Conservation (phyloP, 768 basidiomycete species). For the Tricholoma flavovirens region DNA sequence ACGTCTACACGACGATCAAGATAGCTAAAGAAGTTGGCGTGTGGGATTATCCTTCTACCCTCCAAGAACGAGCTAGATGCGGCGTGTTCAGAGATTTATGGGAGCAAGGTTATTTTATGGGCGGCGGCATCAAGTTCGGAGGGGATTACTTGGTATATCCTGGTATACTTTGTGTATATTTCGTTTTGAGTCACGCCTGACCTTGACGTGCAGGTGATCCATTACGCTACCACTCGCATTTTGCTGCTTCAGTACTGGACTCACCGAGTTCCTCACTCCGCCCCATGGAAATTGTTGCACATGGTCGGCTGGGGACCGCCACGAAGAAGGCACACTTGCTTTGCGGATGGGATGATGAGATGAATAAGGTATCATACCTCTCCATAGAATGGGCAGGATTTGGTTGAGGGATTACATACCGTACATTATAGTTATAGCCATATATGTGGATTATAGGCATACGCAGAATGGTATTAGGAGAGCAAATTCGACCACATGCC, state of each 20-base stretch:
- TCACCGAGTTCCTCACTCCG: conserved; percentile 52
- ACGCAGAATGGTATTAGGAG: conserved; percentile 1
- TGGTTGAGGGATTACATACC: conserved; percentile 38
- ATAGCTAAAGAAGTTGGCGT: conserved; percentile 62
- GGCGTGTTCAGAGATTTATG: conserved; percentile 76
- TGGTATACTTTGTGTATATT: conserved; percentile 42
- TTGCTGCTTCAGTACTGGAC: conserved; percentile 76
- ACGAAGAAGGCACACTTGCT: conserved; percentile 95
- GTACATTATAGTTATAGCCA: conserved; percentile 1
- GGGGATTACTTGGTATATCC: conserved; percentile 97
- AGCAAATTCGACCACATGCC: neutral
- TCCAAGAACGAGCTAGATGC: conserved; percentile 68
- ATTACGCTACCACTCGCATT: conserved; percentile 94
- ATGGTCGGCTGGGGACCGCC: conserved; percentile 91
- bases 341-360: conserved; percentile 80
- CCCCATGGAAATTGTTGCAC: conserved; percentile 94
- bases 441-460: conserved; percentile 6
- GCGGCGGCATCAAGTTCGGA: conserved; percentile 89
- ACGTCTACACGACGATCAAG: conserved; percentile 49
- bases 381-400: conserved; percentile 92
- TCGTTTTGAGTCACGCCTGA: neutral
- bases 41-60: conserved; percentile 69
- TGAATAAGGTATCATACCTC: conserved; percentile 60
- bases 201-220: conserved; percentile 65
- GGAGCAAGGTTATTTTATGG: conserved; percentile 83